Evolutionary conservation across 768 basidiomycete species (phyloP).

Genomic region (Daedalea quercina): DNA sequence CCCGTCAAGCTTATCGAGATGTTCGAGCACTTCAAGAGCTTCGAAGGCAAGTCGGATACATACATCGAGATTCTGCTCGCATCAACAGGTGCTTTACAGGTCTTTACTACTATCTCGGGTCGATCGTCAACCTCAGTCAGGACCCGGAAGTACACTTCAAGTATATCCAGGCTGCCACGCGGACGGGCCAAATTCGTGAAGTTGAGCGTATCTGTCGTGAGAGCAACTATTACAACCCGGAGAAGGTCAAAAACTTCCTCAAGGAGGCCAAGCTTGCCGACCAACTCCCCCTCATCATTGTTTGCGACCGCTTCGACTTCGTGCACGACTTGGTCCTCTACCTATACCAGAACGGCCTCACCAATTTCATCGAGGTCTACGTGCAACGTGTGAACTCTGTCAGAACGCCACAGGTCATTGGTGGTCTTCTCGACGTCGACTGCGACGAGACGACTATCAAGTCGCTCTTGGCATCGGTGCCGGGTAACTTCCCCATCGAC

Average conservation of each 20-base stretch:
- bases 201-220: slow-evolving; percentile 98
- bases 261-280: slow-evolving; percentile 96
- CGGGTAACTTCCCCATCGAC: slow-evolving; percentile 96
- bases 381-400: slow-evolving; percentile 97
- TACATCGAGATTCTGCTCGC: background rate
- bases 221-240: slow-evolving; percentile 95
- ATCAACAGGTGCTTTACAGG: slow-evolving; percentile 32
- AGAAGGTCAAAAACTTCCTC: slow-evolving; percentile 99
- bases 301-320: slow-evolving; percentile 99
- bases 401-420: slow-evolving; percentile 94
- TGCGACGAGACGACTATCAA: slow-evolving; percentile 97
- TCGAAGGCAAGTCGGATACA: slow-evolving; percentile 58
- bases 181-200: slow-evolving; percentile 97
- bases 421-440: slow-evolving; percentile 94
- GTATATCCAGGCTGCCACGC: slow-evolving; percentile 97
- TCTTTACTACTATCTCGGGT: slow-evolving; percentile 97
- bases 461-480: slow-evolving; percentile 85
- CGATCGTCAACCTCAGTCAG: slow-evolving; percentile 92
- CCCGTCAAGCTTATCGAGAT: slow-evolving; percentile 97
- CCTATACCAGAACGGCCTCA: slow-evolving; percentile 94
- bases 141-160: slow-evolving; percentile 99
- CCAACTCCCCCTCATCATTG: slow-evolving; percentile 97
- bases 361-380: slow-evolving; percentile 99
- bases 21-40: slow-evolving; percentile 97
- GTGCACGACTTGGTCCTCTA: slow-evolving; percentile 98